These are phyloP conservation scores for Trebouxia gelatinosa DNA, from an alignment of 163 green algal species.

Conservation along the genomic window DNA sequence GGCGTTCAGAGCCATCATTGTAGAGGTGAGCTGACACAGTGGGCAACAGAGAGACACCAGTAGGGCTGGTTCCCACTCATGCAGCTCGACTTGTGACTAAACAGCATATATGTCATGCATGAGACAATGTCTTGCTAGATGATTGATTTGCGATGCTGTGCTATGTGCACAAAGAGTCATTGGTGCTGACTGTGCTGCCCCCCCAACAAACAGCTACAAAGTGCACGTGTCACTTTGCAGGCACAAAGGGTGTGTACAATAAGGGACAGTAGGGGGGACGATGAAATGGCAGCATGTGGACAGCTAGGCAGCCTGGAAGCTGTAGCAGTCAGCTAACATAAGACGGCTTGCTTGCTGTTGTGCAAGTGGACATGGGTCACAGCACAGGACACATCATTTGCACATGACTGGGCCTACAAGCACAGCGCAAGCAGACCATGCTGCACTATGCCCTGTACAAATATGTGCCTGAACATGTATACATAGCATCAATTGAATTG, in stretches of 20 bases:
- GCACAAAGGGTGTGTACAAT: constrained; percentile 78
- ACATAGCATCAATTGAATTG: no score
- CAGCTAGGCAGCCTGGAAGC: constrained; percentile 66
- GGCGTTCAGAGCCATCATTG: constrained; percentile 69
- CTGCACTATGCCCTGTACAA: no score
- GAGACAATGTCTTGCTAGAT: background rate
- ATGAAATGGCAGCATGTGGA: constrained; percentile 93
- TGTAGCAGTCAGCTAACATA: no score
- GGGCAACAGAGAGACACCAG: no score
- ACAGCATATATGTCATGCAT: background rate
- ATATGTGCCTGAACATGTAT: no score
- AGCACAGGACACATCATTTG: no score
- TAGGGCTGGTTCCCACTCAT: no score
- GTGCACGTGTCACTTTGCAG: constrained; percentile 15
- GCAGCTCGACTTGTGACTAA: background rate
- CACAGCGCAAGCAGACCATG: no score
- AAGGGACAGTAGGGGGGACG: constrained; percentile 76
- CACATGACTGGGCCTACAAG: no score
- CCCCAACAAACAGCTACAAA: background rate
- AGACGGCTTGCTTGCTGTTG: no score
- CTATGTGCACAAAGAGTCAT: background rate
- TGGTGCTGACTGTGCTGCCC: background rate
- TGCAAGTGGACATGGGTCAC: no score
- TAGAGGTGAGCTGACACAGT: constrained; percentile 5
- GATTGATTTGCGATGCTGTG: background rate